Evolutionary conservation across 805 yeast species (phyloP), one percentile per base, ranked within the genome.

Genomic region (Metschnikowia peoriensis): DNA sequence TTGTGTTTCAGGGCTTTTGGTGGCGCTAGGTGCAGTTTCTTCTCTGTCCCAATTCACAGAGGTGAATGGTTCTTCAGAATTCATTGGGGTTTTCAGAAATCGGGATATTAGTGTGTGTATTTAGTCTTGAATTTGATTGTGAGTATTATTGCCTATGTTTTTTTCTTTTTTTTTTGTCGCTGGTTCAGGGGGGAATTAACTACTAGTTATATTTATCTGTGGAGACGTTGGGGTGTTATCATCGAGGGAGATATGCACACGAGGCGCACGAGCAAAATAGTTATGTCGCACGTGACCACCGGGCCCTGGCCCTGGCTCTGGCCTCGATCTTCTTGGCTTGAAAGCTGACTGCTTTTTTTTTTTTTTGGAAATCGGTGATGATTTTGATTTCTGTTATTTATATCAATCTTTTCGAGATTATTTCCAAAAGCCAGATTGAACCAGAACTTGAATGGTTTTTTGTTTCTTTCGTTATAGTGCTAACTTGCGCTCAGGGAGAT

Each of bases 1-100:
- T 16, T n/a, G 42, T 17, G 10, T 22, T 32, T 38, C 38, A n/a
- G 12, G 38, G 42, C 15, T 38, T 11, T 27, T 34, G 7, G 10
- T 7, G 40, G 17, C 29, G 32, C 2, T 22, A 7, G 37, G 12
- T 5, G 14, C 42, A 6, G 40, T 39, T 40, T 75, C 81, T 29
- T 71, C 81, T 53, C 81, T 70, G 59, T 81, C 84, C 83, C 82
- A 81, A 59, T 77, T 82, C 46, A 81, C 79, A 29, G 85, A 81
- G 1, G 83, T 79, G 61, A 81, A 81, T 57, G 80, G 80, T 57
- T 80, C 84, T 47, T 75, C 78, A 4, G 55, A 38, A 38, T 42
- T 49, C 56, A 50, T 56, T 51, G 39, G 32, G 38, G 28, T 12
- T 1, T 9, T 7, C 4, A 22, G 11, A n/a, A 2, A 27, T 11